phyloP scores from a whole-genome alignment of 1,139 yeast genomes.

The Blastobotrys indianensis region DNA sequence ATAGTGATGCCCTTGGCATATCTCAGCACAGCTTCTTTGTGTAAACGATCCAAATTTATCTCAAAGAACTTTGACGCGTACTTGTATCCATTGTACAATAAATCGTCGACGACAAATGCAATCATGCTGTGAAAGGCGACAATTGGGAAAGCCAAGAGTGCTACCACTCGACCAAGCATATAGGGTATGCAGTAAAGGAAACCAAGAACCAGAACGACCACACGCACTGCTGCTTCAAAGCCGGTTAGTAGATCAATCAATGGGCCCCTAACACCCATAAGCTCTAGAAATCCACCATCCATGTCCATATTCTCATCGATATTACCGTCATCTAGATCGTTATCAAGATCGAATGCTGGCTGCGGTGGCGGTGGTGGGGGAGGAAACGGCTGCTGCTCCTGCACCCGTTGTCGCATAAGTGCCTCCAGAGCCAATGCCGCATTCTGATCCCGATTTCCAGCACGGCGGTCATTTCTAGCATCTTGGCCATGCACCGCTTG shows the following conservation, averaged over 20 bases:
- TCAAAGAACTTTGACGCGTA: background rate
- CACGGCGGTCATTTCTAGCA: too few species aligned
- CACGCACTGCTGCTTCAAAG: slow-evolving; percentile 19
- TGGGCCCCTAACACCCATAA: slow-evolving; percentile 33
- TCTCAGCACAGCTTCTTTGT: slow-evolving; percentile 2
- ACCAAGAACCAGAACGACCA: slow-evolving; percentile 16
- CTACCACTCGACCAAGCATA: slow-evolving; percentile 22
- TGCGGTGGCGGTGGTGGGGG: slow-evolving; percentile 1
- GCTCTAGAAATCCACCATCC: slow-evolving; percentile 26
- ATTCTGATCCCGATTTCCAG: too few species aligned
- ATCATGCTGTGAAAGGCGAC: slow-evolving; percentile 3
- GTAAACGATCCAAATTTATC: slow-evolving; percentile 2
- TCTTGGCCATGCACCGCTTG: too few species aligned
- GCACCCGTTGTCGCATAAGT: too few species aligned
- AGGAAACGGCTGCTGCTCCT: background rate
- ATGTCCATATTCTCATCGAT: slow-evolving; percentile 11
- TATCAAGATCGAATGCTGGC: slow-evolving; percentile 11
- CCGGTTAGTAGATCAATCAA: slow-evolving; percentile 21
- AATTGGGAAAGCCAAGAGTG: slow-evolving; percentile 1
- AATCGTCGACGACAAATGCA: slow-evolving; percentile 6
- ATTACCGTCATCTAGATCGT: slow-evolving; percentile 15
- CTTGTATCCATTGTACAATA: slow-evolving; percentile 6
- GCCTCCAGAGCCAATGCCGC: too few species aligned
- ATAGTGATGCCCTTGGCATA: slow-evolving; percentile 3
- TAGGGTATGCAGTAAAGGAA: slow-evolving; percentile 27